Percentiles rank a stretch among this genome's conserved stretches.
Evolutionary conservation across 768 basidiomycete species (phyloP).

Genomic region (Boletales sp.): DNA sequence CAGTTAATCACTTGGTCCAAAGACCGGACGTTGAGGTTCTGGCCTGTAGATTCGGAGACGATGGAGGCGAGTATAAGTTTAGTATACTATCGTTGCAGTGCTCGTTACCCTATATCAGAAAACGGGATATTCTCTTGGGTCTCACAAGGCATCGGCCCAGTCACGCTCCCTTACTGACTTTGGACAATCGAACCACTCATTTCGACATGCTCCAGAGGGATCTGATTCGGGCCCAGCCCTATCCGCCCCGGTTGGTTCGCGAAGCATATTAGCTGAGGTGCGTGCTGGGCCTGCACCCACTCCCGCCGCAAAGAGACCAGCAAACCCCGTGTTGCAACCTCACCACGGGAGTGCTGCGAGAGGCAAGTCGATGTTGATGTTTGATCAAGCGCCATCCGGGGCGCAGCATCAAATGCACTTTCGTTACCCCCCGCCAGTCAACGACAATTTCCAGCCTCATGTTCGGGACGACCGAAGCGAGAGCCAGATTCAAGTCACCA

Average conservation of each 20-base stretch:
- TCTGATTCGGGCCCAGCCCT: constrained; percentile 41
- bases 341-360: constrained; percentile 33
- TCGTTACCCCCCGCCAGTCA: constrained; percentile 25
- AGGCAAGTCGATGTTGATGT: constrained; percentile 23
- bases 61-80: constrained; percentile 50
- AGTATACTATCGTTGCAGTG: neutral
- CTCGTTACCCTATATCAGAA: constrained; percentile 35
- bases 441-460: too few relatives aligned
- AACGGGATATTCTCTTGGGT: constrained; percentile 42
- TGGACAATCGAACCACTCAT: constrained; percentile 39
- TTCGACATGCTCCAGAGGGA: constrained; percentile 51
- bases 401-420: constrained; percentile 28
- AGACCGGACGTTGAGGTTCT: constrained; percentile 87
- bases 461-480: constrained; percentile 15
- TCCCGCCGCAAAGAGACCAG: constrained; percentile 13
- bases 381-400: constrained; percentile 35
- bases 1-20: constrained; percentile 81
- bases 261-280: constrained; percentile 68
- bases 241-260: constrained; percentile 65
- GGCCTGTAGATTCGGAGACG: constrained; percentile 74
- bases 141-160: constrained; percentile 24
- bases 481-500: constrained; percentile 1
- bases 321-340: constrained; percentile 31
- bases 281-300: constrained; percentile 47
- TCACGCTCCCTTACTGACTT: constrained; percentile 14